These are phyloP conservation scores for Neurospora sp. DNA, from an alignment of 495 filamentous ascomycete species.

Conservation along the genomic window DNA sequence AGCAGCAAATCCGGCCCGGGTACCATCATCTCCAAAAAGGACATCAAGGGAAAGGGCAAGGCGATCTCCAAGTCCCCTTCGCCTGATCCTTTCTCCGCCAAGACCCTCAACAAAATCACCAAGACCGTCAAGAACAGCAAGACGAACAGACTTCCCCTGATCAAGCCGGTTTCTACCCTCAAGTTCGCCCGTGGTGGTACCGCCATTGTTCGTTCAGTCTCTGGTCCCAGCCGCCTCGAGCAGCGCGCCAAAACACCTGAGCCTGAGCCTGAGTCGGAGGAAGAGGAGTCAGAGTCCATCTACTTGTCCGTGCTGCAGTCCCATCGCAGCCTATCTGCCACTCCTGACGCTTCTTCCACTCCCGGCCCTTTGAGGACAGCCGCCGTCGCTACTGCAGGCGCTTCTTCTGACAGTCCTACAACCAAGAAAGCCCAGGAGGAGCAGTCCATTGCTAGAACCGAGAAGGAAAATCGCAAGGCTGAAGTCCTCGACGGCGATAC, in stretches of 20 bases:
- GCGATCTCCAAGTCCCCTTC: background rate
- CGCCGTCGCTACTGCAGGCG: background rate
- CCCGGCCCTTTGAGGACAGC: background rate
- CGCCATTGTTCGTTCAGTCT: background rate
- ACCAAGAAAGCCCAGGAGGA: too few species aligned
- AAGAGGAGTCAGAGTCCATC: background rate
- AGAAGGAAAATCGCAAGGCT: background rate
- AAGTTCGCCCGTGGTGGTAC: background rate
- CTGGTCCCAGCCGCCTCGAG: background rate
- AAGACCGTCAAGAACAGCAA: background rate
- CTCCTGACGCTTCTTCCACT: background rate
- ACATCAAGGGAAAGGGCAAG: background rate
- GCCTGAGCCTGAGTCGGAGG: too few species aligned
- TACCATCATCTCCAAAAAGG: background rate
- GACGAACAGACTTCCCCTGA: background rate
- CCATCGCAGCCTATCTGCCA: background rate
- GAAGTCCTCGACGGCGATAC: background rate
- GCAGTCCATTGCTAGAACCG: background rate
- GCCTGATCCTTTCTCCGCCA: background rate
- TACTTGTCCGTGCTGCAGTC: background rate
- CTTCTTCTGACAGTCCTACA: too few species aligned
- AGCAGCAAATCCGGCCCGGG: background rate
- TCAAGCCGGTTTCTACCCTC: background rate
- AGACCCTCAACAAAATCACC: background rate
- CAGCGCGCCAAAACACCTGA: too few species aligned